phyloP scores from a whole-genome alignment of 1,284 basidiomycete genomes.

The Rhizoctonia solani region DNA sequence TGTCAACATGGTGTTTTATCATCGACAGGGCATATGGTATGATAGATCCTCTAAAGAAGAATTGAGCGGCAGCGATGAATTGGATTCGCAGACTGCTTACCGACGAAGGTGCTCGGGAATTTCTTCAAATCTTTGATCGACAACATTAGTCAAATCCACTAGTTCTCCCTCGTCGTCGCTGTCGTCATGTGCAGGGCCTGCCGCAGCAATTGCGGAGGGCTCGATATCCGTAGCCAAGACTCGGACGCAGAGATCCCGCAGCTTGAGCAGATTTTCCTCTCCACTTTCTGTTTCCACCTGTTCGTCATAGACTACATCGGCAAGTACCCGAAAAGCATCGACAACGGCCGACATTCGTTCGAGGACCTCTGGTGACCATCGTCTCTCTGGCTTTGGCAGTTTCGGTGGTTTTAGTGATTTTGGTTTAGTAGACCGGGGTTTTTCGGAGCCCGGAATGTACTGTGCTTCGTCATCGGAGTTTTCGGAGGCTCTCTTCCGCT shows the following conservation, averaged over 20 bases:
- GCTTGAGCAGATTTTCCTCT: not conserved
- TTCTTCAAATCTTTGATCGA: slow-evolving; percentile 23
- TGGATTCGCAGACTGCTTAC: not conserved
- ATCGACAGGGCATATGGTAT: slow-evolving; percentile 26
- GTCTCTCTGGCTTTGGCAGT: slow-evolving; percentile 4
- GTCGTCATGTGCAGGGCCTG: not conserved
- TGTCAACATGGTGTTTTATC: slow-evolving; percentile 29
- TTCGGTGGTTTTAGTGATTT: not conserved
- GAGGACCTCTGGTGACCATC: slow-evolving; percentile 9
- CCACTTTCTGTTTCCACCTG: not conserved
- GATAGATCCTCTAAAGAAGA: not conserved
- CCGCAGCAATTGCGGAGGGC: slow-evolving; percentile 6
- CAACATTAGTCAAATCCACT: slow-evolving; percentile 9
- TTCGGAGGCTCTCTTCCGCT: slow-evolving; percentile 8
- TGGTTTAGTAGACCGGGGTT: not conserved
- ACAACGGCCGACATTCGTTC: slow-evolving; percentile 12
- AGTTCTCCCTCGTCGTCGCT: slow-evolving; percentile 7
- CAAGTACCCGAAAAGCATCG: slow-evolving; percentile 20
- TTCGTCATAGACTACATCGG: slow-evolving; percentile 24
- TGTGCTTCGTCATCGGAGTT: slow-evolving; percentile 11
- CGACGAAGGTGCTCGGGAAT: slow-evolving; percentile 27
- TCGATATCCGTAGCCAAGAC: slow-evolving; percentile 5
- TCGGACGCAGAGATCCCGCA: slow-evolving; percentile 16
- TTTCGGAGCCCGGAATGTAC: not conserved
- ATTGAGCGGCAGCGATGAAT: not conserved